phyloP scores from a whole-genome alignment of 768 basidiomycete genomes.

The Boletus tylopilopsis region DNA sequence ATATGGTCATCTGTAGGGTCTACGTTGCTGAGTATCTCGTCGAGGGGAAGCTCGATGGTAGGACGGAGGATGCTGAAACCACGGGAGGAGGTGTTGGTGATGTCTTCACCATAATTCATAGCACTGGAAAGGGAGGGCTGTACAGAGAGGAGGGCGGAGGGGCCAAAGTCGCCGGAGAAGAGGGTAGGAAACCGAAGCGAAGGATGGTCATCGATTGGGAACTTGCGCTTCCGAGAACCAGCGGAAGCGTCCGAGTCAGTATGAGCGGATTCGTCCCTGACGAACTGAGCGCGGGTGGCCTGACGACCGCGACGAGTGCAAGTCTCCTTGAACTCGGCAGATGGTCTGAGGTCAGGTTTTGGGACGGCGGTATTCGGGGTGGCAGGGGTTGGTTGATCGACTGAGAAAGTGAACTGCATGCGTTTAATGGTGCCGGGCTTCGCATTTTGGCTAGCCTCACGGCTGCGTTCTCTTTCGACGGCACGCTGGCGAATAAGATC shows the following conservation, averaged over 20 bases:
- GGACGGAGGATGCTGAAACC: conserved; percentile 65
- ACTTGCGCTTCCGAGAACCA: conserved; percentile 29
- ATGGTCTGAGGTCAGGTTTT: conserved; percentile 67
- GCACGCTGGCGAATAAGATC: conserved; percentile 81
- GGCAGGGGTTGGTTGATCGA: conserved; percentile 62
- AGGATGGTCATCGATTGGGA: conserved; percentile 23
- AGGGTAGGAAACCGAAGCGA: conserved; percentile 68
- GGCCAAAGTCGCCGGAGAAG: conserved; percentile 74
- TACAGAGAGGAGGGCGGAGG: conserved; percentile 67
- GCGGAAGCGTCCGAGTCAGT: conserved; percentile 23
- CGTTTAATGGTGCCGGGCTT: conserved; percentile 74
- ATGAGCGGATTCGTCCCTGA: conserved; percentile 23
- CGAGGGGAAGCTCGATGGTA: conserved; percentile 83
- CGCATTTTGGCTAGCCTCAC: conserved; percentile 62
- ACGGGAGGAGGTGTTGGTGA: conserved; percentile 46
- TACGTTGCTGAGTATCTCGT: conserved; percentile 58
- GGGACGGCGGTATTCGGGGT: conserved; percentile 42
- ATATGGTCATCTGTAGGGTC: conserved; percentile 22
- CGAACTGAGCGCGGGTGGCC: conserved; percentile 35
- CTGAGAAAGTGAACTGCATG: conserved; percentile 88
- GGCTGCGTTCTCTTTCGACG: conserved; percentile 74
- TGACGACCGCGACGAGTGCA: conserved; percentile 38
- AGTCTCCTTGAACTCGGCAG: conserved; percentile 57
- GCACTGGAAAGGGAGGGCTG: conserved; percentile 62
- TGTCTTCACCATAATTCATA: conserved; percentile 78